Evolutionary conservation across 257 asterid species (phyloP).

Genomic region (Solanum bulbocastanum): DNA sequence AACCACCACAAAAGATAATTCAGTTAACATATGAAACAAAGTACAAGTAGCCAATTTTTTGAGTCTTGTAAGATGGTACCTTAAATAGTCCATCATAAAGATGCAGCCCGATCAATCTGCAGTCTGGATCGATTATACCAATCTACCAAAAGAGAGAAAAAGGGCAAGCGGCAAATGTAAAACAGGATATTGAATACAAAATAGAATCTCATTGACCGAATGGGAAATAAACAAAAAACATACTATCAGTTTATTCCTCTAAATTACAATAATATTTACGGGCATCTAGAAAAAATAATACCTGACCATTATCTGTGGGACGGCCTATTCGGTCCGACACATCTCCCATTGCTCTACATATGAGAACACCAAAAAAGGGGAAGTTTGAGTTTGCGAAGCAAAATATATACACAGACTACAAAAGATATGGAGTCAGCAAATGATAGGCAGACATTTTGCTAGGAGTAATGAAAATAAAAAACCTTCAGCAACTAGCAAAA

Average conservation of each 20-base stretch:
- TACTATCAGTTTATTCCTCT: neutral
- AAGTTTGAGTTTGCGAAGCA: neutral
- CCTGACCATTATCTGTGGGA: slow-evolving; percentile 95
- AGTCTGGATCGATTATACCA: slow-evolving; percentile 86
- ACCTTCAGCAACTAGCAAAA: neutral
- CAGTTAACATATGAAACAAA: neutral
- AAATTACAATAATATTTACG: neutral
- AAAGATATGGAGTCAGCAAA: neutral
- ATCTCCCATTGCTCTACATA: slow-evolving; percentile 84
- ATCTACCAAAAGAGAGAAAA: slow-evolving; percentile 33
- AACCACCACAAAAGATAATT: neutral
- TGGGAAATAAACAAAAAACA: neutral
- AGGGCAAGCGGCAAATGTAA: neutral
- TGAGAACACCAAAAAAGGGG: neutral
- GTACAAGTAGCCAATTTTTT: neutral
- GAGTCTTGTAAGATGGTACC: slow-evolving; percentile 23
- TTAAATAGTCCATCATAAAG: slow-evolving; percentile 82
- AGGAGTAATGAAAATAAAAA: neutral
- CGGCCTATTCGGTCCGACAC: slow-evolving; percentile 92
- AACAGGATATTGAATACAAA: neutral
- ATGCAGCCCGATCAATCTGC: slow-evolving; percentile 87
- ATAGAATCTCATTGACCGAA: neutral
- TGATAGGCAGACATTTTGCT: neutral
- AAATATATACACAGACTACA: neutral
- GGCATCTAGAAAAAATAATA: slow-evolving; percentile 5